Base-by-base conservation (phyloP, 352 stramenopile species). In the Pythium aquatile region DNA sequence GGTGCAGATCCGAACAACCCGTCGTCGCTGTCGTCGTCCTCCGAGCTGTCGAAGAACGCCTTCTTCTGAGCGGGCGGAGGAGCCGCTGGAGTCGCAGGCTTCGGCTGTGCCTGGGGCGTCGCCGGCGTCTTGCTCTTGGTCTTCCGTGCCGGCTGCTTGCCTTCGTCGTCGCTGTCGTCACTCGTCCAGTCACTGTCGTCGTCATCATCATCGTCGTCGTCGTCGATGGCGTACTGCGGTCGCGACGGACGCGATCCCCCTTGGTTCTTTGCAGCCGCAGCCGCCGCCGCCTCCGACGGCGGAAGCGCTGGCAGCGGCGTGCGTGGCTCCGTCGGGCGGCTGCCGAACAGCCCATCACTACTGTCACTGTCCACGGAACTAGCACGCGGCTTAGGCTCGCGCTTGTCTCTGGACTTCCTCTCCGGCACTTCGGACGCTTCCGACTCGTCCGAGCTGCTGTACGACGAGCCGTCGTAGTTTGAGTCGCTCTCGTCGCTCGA, bases 381-480 rank as follows among this genome's bases (percentile, higher is more conserved):
- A 3, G 69, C 63, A 6, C 79, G 77, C 46, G 58, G 59, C 64
- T 77, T 58, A 1, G 60, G 48, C 17, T 49, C 52, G 17, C 56
- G 65, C 49, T 74, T 75, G 17, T 55, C 48, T 14, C 13, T 69
- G 63, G 28, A 1, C 49, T 10, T 66, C 28, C 14, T 55, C 63
- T 6, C 20, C 62, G 8, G 63, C 26, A 58, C 60, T 8, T 69
- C 61, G 1, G 66, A 74, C 16, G 65, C 76, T 17, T 68, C 72
- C 28, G 79, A 87, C 20, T 82, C 77, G 51, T 91, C 81, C 17
- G 78, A 90, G 61, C 79, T 90, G 65, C 81, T 89, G 58, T 90
- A 88, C 2, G 78, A 86, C 13, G 82, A 90, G 1, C 57, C 76
- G 7, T 51, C 44, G 20, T 83, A 79, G 55, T 82, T 79, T 37